A percentile compares a stretch with the other conserved stretches of the same genome.
phyloP scores from a whole-genome alignment of 2,329 filamentous ascomycete genomes.

The Lachnellula suecica region DNA sequence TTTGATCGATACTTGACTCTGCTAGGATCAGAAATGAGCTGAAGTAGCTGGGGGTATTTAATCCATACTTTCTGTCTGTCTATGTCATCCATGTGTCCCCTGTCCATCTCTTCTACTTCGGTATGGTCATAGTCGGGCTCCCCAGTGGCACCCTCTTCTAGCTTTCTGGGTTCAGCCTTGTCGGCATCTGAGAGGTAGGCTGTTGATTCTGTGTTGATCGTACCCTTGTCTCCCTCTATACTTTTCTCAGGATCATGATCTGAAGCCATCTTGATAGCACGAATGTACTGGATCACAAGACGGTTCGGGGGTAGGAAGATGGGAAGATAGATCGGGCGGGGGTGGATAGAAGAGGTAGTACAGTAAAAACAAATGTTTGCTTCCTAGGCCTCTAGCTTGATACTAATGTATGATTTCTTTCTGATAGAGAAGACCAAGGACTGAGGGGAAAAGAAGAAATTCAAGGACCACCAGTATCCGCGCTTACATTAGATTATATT shows the following conservation, averaged over 20 bases:
- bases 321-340: too few relatives aligned
- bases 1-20: slow-evolving; percentile 19
- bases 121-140: slow-evolving; percentile 28
- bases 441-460: too few relatives aligned
- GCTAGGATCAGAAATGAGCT: slow-evolving; percentile 9
- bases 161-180: slow-evolving; percentile 4
- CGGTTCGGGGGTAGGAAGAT: too few relatives aligned
- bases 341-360: too few relatives aligned
- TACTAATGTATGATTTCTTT: too few relatives aligned
- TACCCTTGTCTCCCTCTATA: slow-evolving; percentile 16
- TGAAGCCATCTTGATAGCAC: slow-evolving; percentile 12
- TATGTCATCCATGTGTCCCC: slow-evolving; percentile 26
- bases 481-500: too few relatives aligned
- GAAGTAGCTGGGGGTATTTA: neutral
- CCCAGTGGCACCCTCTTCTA: slow-evolving; percentile 15
- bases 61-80: slow-evolving; percentile 23
- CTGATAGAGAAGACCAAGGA: too few relatives aligned
- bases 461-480: too few relatives aligned
- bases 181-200: slow-evolving; percentile 18
- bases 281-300: too few relatives aligned
- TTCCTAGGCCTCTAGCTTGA: too few relatives aligned
- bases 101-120: slow-evolving; percentile 29
- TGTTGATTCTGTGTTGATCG: slow-evolving; percentile 18
- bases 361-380: too few relatives aligned
- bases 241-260: slow-evolving; percentile 15